Evolutionary conservation across 305 asterid species (phyloP).

Genomic region (Lippia alba): DNA sequence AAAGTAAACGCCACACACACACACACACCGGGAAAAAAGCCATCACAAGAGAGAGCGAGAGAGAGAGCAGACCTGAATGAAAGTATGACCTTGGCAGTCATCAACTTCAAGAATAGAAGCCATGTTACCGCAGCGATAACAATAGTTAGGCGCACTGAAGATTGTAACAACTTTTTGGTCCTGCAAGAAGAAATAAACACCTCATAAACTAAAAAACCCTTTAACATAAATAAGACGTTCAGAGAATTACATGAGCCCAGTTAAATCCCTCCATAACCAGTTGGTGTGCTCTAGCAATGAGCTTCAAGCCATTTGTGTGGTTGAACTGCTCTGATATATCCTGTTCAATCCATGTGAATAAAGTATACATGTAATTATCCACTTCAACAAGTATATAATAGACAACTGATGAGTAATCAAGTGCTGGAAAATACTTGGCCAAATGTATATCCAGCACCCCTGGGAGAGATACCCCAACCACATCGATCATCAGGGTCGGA

Average conservation of each 20-base stretch:
- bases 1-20: no score
- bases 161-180: slow-evolving; percentile 68
- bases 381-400: slow-evolving; percentile 13
- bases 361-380: slow-evolving; percentile 20
- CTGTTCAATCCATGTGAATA: slow-evolving; percentile 42
- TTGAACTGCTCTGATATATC: slow-evolving; percentile 65
- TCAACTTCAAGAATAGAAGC: slow-evolving; percentile 67
- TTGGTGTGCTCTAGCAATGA: slow-evolving; percentile 68
- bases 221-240: slow-evolving; percentile 18
- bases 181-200: slow-evolving; percentile 42
- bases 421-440: slow-evolving; percentile 59
- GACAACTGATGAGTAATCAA: slow-evolving; percentile 18
- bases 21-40: neutral
- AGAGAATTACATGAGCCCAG: slow-evolving; percentile 59
- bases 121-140: slow-evolving; percentile 68
- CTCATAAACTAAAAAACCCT: slow-evolving; percentile 17
- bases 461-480: slow-evolving; percentile 81
- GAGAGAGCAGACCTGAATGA: slow-evolving; percentile 56
- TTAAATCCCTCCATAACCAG: slow-evolving; percentile 71
- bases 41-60: neutral
- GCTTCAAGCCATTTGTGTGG: slow-evolving; percentile 60
- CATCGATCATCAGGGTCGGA: slow-evolving; percentile 81
- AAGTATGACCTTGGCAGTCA: slow-evolving; percentile 56
- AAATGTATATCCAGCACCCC: slow-evolving; percentile 82
- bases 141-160: slow-evolving; percentile 66